Evolutionary conservation across 139 green algal species (phyloP), one percentile per base, ranked within the genome.

Genomic region (Chlamydomonas sp.): DNA sequence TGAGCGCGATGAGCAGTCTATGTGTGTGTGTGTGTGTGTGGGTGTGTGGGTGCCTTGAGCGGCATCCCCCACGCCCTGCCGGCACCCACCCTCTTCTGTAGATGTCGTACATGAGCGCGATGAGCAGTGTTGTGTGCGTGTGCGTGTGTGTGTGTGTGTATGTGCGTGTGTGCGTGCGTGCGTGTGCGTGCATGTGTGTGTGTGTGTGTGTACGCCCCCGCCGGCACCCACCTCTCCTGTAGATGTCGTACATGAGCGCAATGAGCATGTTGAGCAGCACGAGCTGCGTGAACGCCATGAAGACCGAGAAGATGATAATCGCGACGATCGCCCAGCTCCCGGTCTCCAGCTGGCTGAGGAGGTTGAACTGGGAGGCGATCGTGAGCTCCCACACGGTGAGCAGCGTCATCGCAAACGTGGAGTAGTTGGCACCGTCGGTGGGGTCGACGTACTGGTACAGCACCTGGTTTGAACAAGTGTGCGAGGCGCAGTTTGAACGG

Each of bases 191-290:
- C n/a, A n/a, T n/a, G n/a, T n/a, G n/a, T n/a, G n/a, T n/a, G n/a
- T n/a, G n/a, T n/a, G n/a, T n/a, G n/a, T n/a, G n/a, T n/a, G n/a
- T n/a, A n/a, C n/a, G n/a, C n/a, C n/a, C n/a, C n/a, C n/a, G n/a
- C n/a, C n/a, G n/a, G n/a, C 13, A 26, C 35, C 31, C 22, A 69
- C 71, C 49, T 72, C n/a, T 64, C 20, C 60, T 63, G 70, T 78
- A 83, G 6, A 83, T 70, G 47, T 83, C 77, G 10, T 69, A 39
- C 77, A 83, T 83, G 29, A 79, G 65, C 34, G 73, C 73, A 16
- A 83, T 83, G 5, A 83, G 70, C 77, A 83, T 83, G 73, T 79
- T 83, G 58, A 83, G 73, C 59, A 83, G 73, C 48, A 83, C 36
- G 54, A 83, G 73, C 63, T 83, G 76, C 16, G 70, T 70, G 31